These are phyloP conservation scores for Pseudozyma hubeiensis DNA, from an alignment of 1,284 basidiomycete genomes.

Conservation along the genomic window DNA sequence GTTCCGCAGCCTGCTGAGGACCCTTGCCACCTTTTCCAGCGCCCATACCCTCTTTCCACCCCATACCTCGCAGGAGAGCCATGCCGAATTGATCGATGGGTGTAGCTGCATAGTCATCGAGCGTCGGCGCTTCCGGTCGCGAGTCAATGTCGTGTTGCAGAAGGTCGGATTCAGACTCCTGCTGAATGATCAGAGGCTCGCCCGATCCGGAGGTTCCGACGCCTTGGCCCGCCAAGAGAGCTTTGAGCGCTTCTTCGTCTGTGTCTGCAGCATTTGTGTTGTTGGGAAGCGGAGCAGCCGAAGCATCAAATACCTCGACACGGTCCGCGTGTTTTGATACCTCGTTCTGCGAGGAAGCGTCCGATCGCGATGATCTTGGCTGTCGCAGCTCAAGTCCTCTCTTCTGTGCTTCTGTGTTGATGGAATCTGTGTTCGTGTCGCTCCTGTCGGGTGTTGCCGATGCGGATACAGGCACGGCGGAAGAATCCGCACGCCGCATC, in stretches of 20 bases:
- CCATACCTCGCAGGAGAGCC: slow-evolving; percentile 94
- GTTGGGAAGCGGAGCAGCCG: neutral
- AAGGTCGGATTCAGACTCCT: slow-evolving; percentile 55
- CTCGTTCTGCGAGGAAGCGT: neutral
- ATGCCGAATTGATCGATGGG: slow-evolving; percentile 93
- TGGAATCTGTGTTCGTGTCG: slow-evolving; percentile 12
- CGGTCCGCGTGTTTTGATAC: neutral
- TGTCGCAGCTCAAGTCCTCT: slow-evolving; percentile 44
- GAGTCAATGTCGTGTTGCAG: slow-evolving; percentile 58
- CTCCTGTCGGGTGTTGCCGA: neutral
- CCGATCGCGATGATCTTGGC: neutral
- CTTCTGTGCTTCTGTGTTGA: slow-evolving; percentile 52
- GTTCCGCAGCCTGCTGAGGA: slow-evolving; percentile 53
- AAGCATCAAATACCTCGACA: neutral
- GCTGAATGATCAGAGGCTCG: slow-evolving; percentile 38
- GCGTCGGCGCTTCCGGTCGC: slow-evolving; percentile 72
- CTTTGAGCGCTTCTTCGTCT: slow-evolving; percentile 49
- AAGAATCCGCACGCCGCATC: slow-evolving; percentile 27
- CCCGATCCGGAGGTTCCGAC: neutral
- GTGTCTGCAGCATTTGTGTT: slow-evolving; percentile 6
- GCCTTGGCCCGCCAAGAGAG: slow-evolving; percentile 41
- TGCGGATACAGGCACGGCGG: slow-evolving; percentile 10
- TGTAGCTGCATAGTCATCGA: slow-evolving; percentile 88
- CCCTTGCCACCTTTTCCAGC: slow-evolving; percentile 70
- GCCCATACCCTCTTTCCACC: slow-evolving; percentile 86